These are phyloP conservation scores for Ophiostoma angusticollis DNA, from an alignment of 2,329 filamentous ascomycete species.

Conservation along the genomic window DNA sequence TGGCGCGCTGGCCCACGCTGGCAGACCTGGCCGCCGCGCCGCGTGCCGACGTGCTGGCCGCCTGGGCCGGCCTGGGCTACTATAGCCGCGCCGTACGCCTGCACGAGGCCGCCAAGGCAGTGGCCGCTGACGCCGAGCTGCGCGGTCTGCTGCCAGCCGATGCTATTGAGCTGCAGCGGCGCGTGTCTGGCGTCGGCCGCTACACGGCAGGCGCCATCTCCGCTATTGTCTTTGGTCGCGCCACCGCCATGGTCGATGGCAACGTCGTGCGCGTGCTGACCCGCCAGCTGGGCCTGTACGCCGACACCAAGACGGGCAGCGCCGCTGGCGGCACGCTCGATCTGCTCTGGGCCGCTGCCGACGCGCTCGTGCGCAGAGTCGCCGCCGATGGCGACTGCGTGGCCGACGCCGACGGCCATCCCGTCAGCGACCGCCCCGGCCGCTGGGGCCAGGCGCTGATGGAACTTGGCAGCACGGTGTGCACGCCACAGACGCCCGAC, in stretches of 20 bases:
- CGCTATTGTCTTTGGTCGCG: slow-evolving; percentile 47
- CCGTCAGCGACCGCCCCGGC: slow-evolving; percentile 38
- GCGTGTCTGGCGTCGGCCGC: slow-evolving; percentile 45
- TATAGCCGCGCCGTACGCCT: slow-evolving; percentile 51
- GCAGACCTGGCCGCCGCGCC: slow-evolving; percentile 39
- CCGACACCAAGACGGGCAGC: slow-evolving; percentile 45
- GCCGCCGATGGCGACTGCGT: slow-evolving; percentile 25
- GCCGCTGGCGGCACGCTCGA: slow-evolving; percentile 35
- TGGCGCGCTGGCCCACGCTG: slow-evolving; percentile 46
- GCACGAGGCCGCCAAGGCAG: slow-evolving; percentile 40
- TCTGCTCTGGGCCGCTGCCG: slow-evolving; percentile 44
- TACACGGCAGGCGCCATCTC: slow-evolving; percentile 52
- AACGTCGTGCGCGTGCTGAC: slow-evolving; percentile 50
- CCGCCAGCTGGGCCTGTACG: slow-evolving; percentile 44
- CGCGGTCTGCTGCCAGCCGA: slow-evolving; percentile 36
- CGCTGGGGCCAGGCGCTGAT: slow-evolving; percentile 53
- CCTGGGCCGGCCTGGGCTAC: slow-evolving; percentile 50
- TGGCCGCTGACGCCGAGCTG: slow-evolving; percentile 29
- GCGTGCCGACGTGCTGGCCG: slow-evolving; percentile 42
- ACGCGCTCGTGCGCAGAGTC: slow-evolving; percentile 39
- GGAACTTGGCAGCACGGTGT: slow-evolving; percentile 52
- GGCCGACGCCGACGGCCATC: slow-evolving; percentile 2
- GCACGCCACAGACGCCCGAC: slow-evolving; percentile 41
- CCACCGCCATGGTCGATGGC: slow-evolving; percentile 50
- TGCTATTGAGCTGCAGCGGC: slow-evolving; percentile 32